Conservation (phyloP, 768 basidiomycete genomes). For the Cyathus striatus region DNA sequence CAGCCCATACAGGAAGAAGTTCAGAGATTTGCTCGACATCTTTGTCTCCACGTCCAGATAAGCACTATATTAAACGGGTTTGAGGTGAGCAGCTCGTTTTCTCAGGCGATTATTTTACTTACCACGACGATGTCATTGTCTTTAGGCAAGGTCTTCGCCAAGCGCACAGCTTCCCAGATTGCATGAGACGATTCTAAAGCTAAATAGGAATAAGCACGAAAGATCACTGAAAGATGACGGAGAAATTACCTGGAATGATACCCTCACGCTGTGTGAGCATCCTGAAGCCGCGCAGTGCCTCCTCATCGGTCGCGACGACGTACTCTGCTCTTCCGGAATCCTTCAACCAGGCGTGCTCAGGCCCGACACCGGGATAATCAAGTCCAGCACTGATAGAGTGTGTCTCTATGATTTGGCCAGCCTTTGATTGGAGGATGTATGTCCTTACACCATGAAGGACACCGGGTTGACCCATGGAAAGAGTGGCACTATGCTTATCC, state of each 20-base stretch:
- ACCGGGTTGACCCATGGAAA: constrained; percentile 87
- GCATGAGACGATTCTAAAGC: constrained; percentile 96
- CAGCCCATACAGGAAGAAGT: constrained; percentile 92
- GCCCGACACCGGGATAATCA: constrained; percentile 96
- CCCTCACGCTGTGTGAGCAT: constrained; percentile 91
- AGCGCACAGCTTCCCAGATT: constrained; percentile 84
- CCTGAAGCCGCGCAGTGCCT: constrained; percentile 90
- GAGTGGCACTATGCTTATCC: constrained; percentile 86
- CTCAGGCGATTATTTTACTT: constrained; percentile 24
- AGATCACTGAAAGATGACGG: not conserved
- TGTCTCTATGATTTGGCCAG: constrained; percentile 94
- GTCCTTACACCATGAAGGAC: constrained; percentile 96
- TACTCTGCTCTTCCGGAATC: constrained; percentile 93
- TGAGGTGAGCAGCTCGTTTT: not conserved
- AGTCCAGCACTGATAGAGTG: constrained; percentile 96
- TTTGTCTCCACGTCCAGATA: constrained; percentile 96
- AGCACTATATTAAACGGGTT: constrained; percentile 47
- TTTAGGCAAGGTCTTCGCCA: constrained; percentile 81
- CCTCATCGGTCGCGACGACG: constrained; percentile 87
- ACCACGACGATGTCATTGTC: constrained; percentile 90
- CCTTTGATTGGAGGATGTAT: constrained; percentile 84
- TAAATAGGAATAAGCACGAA: constrained; percentile 18
- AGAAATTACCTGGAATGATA: constrained; percentile 81
- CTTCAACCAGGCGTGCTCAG: constrained; percentile 97
- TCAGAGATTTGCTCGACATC: constrained; percentile 97